Percentiles rank a stretch among this genome's conserved stretches.
phyloP scores from a whole-genome alignment of 2,329 filamentous ascomycete species.

The Macrophomina tecta region DNA sequence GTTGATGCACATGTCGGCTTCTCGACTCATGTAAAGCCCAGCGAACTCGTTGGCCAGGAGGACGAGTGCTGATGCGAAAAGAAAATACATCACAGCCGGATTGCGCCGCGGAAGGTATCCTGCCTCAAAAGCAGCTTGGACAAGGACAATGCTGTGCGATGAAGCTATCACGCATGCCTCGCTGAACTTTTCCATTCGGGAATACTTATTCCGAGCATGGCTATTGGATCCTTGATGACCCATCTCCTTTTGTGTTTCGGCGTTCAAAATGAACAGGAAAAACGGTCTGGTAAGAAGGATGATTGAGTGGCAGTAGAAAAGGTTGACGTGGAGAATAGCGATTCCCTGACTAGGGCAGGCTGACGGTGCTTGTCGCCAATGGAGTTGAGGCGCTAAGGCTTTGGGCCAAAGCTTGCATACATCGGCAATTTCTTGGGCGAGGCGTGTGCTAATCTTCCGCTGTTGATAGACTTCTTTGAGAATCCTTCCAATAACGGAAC shows the following conservation, averaged over 20 bases:
- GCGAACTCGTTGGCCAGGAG: slow-evolving; percentile 50
- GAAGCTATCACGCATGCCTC: slow-evolving; percentile 51
- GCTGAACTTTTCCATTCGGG: slow-evolving; percentile 56
- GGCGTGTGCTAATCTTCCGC: slow-evolving; percentile 62
- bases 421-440: slow-evolving; percentile 64
- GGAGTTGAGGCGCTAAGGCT: slow-evolving; percentile 55
- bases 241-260: slow-evolving; percentile 46
- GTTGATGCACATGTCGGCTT: slow-evolving; percentile 44
- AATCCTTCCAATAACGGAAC: slow-evolving; percentile 63
- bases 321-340: slow-evolving; percentile 66
- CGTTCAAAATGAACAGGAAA: slow-evolving; percentile 63
- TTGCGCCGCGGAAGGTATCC: slow-evolving; percentile 48
- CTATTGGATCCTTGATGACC: slow-evolving; percentile 36
- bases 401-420: slow-evolving; percentile 60
- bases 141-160: slow-evolving; percentile 47
- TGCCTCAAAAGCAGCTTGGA: slow-evolving; percentile 49
- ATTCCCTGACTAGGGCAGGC: slow-evolving; percentile 59
- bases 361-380: slow-evolving; percentile 57
- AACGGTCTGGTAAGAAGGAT: slow-evolving; percentile 70
- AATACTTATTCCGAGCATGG: slow-evolving; percentile 32
- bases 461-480: slow-evolving; percentile 66
- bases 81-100: slow-evolving; percentile 49
- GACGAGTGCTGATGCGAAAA: slow-evolving; percentile 49
- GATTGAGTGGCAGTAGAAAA: slow-evolving; percentile 67
- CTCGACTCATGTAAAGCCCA: slow-evolving; percentile 41